phyloP scores from a whole-genome alignment of 345 rosid genomes.

The Gossypium bickii region DNA sequence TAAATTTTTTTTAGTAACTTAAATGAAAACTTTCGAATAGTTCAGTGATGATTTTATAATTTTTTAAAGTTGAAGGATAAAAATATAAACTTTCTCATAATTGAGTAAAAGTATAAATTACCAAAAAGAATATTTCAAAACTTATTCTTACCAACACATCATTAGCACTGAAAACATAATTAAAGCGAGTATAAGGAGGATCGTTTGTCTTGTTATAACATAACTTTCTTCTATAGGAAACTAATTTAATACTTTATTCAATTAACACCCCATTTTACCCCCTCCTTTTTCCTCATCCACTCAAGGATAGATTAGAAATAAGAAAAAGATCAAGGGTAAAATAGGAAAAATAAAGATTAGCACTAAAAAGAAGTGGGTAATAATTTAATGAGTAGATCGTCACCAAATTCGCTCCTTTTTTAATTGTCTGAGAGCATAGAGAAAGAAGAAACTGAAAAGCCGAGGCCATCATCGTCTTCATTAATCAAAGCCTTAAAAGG shows the following conservation, averaged over 20 bases:
- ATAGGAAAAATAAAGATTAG: not conserved
- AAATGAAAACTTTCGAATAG: accelerated
- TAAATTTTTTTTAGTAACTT: too few species aligned
- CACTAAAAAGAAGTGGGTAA: not conserved
- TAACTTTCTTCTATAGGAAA: not conserved
- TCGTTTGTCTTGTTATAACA: too few species aligned
- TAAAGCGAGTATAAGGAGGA: too few species aligned
- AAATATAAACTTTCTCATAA: too few species aligned
- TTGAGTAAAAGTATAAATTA: too few species aligned
- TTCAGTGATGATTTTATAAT: accelerated
- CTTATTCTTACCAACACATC: too few species aligned
- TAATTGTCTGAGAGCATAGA: conserved; percentile 8
- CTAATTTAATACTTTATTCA: not conserved
- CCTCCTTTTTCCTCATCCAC: not conserved
- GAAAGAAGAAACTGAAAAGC: conserved; percentile 17
- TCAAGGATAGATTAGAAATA: too few species aligned
- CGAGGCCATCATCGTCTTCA: conserved; percentile 27
- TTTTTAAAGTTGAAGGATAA: accelerated
- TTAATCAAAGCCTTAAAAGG: conserved; percentile 19
- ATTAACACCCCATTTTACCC: not conserved
- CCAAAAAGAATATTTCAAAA: too few species aligned
- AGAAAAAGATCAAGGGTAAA: not conserved
- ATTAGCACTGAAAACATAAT: too few species aligned
- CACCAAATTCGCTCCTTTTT: not conserved
- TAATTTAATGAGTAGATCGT: conserved; percentile 15